Conservation (phyloP, 768 basidiomycete genomes). For the Steccherinum ochraceum region DNA sequence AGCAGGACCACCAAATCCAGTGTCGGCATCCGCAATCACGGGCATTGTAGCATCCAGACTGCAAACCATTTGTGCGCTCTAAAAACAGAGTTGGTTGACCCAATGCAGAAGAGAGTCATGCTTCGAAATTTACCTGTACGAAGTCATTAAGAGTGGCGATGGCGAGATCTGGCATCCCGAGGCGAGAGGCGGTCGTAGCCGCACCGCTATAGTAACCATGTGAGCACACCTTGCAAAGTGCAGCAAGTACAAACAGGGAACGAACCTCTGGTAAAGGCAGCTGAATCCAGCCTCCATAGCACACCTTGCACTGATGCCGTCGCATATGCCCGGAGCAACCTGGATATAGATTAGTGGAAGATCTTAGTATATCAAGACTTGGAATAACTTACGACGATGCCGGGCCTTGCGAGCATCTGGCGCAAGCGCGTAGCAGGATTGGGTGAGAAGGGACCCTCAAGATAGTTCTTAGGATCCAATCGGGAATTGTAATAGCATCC, state of each 20-base stretch:
- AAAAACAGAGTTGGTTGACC: not conserved
- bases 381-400: constrained; percentile 55
- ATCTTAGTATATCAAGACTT: not conserved
- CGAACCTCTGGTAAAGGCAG: constrained; percentile 70
- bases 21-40: constrained; percentile 77
- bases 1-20: constrained; percentile 74
- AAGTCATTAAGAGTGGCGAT: constrained; percentile 78
- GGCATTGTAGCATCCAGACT: constrained; percentile 57
- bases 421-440: constrained; percentile 70
- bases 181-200: constrained; percentile 72
- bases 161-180: constrained; percentile 74
- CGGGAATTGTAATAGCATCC: constrained; percentile 59
- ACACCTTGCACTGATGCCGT: constrained; percentile 74
- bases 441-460: constrained; percentile 60
- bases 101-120: not conserved
- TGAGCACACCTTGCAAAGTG: not conserved
- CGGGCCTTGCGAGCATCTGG: constrained; percentile 48
- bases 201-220: constrained; percentile 43
- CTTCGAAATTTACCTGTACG: constrained; percentile 40
- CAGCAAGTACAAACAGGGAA: not conserved
- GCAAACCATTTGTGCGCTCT: constrained; percentile 68
- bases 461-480: constrained; percentile 60
- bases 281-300: constrained; percentile 76
- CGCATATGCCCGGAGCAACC: constrained; percentile 76
- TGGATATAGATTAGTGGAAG: constrained; percentile 16